These are phyloP conservation scores for Knufia petricola DNA, from an alignment of 2,329 filamentous ascomycete genomes.

Conservation along the genomic window DNA sequence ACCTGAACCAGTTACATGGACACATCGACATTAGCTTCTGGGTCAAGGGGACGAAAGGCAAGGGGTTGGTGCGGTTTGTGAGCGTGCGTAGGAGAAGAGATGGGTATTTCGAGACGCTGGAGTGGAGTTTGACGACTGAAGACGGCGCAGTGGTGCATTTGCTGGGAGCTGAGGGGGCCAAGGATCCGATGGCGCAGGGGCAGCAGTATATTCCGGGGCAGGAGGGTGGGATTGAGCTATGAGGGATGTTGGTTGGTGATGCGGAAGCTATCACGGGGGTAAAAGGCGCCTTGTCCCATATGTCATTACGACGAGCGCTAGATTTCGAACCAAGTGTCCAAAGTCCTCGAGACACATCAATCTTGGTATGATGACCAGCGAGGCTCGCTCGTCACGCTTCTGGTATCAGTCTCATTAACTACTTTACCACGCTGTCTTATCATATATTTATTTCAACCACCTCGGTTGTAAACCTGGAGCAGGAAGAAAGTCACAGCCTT, in stretches of 20 bases:
- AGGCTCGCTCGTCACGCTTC: too few species aligned
- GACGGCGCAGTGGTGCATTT: slow-evolving; percentile 63
- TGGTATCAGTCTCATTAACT: too few species aligned
- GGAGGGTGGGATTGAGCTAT: background rate
- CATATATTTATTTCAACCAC: too few species aligned
- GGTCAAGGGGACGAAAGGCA: slow-evolving; percentile 67
- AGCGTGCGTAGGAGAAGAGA: slow-evolving; percentile 61
- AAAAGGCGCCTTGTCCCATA: too few species aligned
- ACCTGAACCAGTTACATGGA: slow-evolving; percentile 90
- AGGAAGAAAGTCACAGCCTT: background rate
- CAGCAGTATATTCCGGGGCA: background rate
- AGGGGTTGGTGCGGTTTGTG: slow-evolving; percentile 69
- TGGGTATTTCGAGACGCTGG: slow-evolving; percentile 72
- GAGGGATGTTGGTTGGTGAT: background rate
- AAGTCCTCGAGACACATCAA: too few species aligned
- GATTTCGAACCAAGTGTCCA: too few species aligned
- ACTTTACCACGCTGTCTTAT: too few species aligned
- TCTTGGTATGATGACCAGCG: too few species aligned
- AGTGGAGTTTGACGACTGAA: slow-evolving; percentile 73
- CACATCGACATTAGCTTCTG: slow-evolving; percentile 77
- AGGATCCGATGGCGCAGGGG: slow-evolving; percentile 14
- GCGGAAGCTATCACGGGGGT: too few species aligned
- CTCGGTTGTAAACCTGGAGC: background rate
- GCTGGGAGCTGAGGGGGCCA: slow-evolving; percentile 34
- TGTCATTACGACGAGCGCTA: too few species aligned